Evolutionary conservation across 495 filamentous ascomycete species (phyloP), one percentile per base, ranked within the genome.

Genomic region (Penicillium macrosclerotiorum): DNA sequence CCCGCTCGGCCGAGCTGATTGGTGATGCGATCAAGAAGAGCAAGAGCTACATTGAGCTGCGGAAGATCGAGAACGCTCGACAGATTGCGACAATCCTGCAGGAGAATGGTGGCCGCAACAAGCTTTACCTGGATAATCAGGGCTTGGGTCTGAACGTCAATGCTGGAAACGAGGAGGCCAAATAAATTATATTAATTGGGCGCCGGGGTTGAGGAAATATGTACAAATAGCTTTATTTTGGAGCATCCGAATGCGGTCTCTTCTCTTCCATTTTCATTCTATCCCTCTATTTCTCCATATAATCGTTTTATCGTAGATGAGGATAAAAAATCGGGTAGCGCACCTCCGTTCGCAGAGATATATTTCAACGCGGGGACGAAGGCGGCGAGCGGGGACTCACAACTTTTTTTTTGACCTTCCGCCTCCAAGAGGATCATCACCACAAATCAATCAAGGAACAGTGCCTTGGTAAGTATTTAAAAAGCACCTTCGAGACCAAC

Each of bases 21-120:
- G 93, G 93, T 67, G 93, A 98, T 31, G 93, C 93, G 25, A 96
- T 98, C 81, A 97, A 98, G 84, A 97, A 98, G 83, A 92, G 81
- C 69, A 85, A 90, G 70, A 87, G 86, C 47, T 98, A 98, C 65
- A 87, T 98, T 45, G 93, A 97, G 70, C 79, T 98, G 58, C 86
- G 91, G 66, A 89, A 90, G 77, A 94, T 98, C 61, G 93, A 98
- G 77, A 98, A 96, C 59, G 93, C 93, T 1, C 79, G 88, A 55
- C 79, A 82, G 14, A 94, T 98, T 64, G 94, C 93, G 2, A 63
- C 69, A 40, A 83, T 94, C 30, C 53, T 98, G 47, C 87, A 95
- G 64, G 88, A 91, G 65, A 79, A 77, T 42, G 89, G 89, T 41
- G 88, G 89, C 65, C 82, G 79, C 77, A 98, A 98, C 76, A 95